Evolutionary conservation across 768 basidiomycete species (phyloP).

Genomic region (Serpula lacrymans): DNA sequence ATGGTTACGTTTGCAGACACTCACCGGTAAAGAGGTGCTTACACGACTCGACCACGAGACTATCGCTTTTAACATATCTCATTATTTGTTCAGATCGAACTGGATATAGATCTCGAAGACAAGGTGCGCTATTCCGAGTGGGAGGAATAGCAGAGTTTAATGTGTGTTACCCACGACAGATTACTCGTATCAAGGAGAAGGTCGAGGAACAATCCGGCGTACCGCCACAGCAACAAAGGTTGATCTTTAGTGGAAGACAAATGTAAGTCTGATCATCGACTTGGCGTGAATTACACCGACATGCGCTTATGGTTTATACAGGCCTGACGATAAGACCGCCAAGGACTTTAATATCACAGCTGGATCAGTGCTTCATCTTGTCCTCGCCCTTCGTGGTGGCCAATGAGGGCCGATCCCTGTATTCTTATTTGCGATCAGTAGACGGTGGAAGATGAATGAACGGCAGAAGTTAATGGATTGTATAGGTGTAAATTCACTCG

Average conservation of each 20-base stretch:
- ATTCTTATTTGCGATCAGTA: constrained; percentile 9
- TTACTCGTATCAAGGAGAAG: constrained; percentile 92
- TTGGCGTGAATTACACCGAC: neutral
- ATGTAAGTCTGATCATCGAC: constrained; percentile 54
- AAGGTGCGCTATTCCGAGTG: constrained; percentile 46
- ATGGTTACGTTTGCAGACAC: constrained; percentile 52
- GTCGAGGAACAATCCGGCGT: constrained; percentile 99
- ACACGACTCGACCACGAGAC: constrained; percentile 7
- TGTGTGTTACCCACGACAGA: constrained; percentile 45
- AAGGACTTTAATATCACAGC: constrained; percentile 79
- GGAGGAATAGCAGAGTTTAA: constrained; percentile 1
- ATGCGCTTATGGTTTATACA: constrained; percentile 23
- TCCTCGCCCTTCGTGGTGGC: constrained; percentile 93
- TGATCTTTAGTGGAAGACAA: constrained; percentile 91
- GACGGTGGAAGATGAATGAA: constrained; percentile 17
- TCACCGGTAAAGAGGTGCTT: constrained; percentile 94
- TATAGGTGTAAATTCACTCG: constrained; percentile 16
- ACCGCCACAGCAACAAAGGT: constrained; percentile 90
- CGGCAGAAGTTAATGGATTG: constrained; percentile 17
- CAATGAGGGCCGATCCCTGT: constrained; percentile 33
- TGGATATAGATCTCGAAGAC: constrained; percentile 90
- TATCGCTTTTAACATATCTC: constrained; percentile 7
- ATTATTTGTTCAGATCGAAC: constrained; percentile 65
- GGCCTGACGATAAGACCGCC: constrained; percentile 90
- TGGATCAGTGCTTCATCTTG: constrained; percentile 89